These are phyloP conservation scores for Pleurotus eryngii DNA, from an alignment of 768 basidiomycete genomes.

Conservation along the genomic window DNA sequence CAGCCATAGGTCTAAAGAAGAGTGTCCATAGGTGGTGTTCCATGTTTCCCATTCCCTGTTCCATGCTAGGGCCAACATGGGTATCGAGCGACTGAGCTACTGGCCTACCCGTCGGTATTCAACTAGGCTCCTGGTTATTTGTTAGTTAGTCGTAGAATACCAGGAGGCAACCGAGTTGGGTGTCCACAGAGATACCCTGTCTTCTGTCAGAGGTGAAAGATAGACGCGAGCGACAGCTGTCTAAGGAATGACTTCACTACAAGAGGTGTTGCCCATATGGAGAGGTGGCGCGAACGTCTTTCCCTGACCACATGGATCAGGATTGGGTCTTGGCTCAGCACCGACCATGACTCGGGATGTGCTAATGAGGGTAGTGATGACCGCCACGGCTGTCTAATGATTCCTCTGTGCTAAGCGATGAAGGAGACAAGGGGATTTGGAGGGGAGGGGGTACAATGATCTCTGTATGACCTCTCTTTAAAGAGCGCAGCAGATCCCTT, in stretches of 20 bases:
- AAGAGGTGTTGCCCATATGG: conserved; percentile 42
- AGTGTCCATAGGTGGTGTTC: too few relatives aligned
- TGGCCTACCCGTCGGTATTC: too few relatives aligned
- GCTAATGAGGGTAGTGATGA: conserved; percentile 31
- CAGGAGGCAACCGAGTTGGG: too few relatives aligned
- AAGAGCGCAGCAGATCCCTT: conserved; percentile 66
- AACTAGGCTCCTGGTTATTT: too few relatives aligned
- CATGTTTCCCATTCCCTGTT: too few relatives aligned
- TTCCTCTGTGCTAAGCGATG: conserved; percentile 61
- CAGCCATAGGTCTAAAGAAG: too few relatives aligned
- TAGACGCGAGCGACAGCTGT: conserved; percentile 76
- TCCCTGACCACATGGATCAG: conserved; percentile 43
- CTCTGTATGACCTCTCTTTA: conserved; percentile 51
- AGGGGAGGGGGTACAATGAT: conserved; percentile 16
- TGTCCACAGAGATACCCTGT: too few relatives aligned
- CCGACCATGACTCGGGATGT: conserved; percentile 31
- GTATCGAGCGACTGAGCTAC: too few relatives aligned
- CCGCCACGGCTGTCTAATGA: conserved; percentile 34
- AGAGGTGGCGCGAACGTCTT: conserved; percentile 35
- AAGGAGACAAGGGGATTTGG: conserved; percentile 31
- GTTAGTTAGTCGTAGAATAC: too few relatives aligned
- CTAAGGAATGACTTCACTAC: conserved; percentile 58
- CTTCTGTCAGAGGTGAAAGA: conserved; percentile 70
- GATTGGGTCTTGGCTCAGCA: conserved; percentile 49
- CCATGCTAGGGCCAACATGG: too few relatives aligned